phyloP scores from a whole-genome alignment of 352 stramenopile genomes.

The Phytopythium kandeliae region DNA sequence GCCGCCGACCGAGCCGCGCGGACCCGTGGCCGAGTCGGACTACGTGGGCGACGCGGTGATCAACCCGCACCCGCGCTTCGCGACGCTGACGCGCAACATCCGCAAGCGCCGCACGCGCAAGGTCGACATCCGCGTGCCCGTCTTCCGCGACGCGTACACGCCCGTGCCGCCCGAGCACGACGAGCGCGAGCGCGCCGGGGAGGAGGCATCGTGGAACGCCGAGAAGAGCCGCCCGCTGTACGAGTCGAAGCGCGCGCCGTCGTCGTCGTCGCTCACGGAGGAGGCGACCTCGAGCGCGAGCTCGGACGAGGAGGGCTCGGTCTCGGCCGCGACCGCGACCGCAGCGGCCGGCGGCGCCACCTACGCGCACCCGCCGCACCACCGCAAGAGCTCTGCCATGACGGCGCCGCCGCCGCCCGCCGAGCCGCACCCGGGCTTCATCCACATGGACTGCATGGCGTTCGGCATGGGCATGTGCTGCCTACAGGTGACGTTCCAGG shows the following conservation, averaged over 20 bases:
- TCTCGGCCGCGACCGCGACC: background rate
- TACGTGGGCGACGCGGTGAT: conserved; percentile 98
- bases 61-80: conserved; percentile 98
- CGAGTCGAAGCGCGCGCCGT: conserved; percentile 47
- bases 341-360: conserved; percentile 6
- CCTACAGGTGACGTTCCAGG: conserved; percentile 98
- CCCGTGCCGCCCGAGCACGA: conserved; percentile 68
- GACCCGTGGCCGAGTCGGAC: conserved; percentile 88
- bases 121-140: conserved; percentile 83
- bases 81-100: conserved; percentile 98
- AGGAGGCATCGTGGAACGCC: conserved; percentile 44
- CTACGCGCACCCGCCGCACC: conserved; percentile 8
- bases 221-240: conserved; percentile 76
- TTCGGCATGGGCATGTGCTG: conserved; percentile 99
- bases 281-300: conserved; percentile 14
- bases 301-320: conserved; percentile 7
- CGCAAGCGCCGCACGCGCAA: conserved; percentile 88
- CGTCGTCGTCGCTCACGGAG: conserved; percentile 11
- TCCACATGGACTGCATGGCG: conserved; percentile 99
- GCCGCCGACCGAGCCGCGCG: conserved; percentile 48
- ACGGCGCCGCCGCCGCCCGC: conserved; percentile 29
- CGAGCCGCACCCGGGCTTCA: conserved; percentile 83
- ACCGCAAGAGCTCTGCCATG: conserved; percentile 55
- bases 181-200: conserved; percentile 21
- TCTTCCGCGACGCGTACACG: conserved; percentile 83